Percentiles rank a stretch among this genome's conserved stretches.
Conservation (phyloP, 2,329 filamentous ascomycete species). For the Westerdykella ornata region DNA sequence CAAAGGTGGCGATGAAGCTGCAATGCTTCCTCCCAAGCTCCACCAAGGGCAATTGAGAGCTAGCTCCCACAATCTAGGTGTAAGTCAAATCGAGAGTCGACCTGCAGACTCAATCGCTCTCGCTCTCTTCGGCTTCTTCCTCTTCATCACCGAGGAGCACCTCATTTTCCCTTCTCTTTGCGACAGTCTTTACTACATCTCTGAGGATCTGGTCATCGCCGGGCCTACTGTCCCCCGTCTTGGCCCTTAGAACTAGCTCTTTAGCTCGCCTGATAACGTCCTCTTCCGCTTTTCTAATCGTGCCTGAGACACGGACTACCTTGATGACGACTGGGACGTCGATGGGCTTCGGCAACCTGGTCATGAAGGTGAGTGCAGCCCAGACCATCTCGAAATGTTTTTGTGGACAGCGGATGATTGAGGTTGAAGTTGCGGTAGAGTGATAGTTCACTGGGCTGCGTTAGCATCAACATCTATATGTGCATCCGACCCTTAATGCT, state of each 20-base stretch:
- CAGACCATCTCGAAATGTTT: slow-evolving; percentile 82
- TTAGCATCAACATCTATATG: background rate
- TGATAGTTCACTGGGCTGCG: slow-evolving; percentile 75
- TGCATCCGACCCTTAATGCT: background rate
- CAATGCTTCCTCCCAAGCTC: no score
- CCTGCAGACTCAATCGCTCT: slow-evolving; percentile 4
- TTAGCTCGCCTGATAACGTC: slow-evolving; percentile 77
- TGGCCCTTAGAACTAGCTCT: slow-evolving; percentile 61
- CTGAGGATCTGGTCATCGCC: slow-evolving; percentile 10
- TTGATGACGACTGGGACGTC: slow-evolving; percentile 66
- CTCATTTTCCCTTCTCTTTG: slow-evolving; percentile 15
- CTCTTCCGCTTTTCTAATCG: slow-evolving; percentile 85
- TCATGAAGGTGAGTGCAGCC: slow-evolving; percentile 79
- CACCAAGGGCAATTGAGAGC: no score
- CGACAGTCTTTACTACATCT: slow-evolving; percentile 19
- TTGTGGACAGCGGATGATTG: slow-evolving; percentile 78
- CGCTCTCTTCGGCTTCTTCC: slow-evolving; percentile 7
- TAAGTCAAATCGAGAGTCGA: background rate
- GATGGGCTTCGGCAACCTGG: slow-evolving; percentile 56
- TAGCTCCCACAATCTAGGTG: no score
- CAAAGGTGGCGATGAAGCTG: background rate
- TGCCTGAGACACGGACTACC: slow-evolving; percentile 83
- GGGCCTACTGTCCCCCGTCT: slow-evolving; percentile 36
- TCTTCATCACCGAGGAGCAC: slow-evolving; percentile 14
- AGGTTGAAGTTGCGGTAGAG: slow-evolving; percentile 85